These are phyloP conservation scores for Penicillium digitatum DNA, from an alignment of 2,329 filamentous ascomycete genomes.

Conservation along the genomic window DNA sequence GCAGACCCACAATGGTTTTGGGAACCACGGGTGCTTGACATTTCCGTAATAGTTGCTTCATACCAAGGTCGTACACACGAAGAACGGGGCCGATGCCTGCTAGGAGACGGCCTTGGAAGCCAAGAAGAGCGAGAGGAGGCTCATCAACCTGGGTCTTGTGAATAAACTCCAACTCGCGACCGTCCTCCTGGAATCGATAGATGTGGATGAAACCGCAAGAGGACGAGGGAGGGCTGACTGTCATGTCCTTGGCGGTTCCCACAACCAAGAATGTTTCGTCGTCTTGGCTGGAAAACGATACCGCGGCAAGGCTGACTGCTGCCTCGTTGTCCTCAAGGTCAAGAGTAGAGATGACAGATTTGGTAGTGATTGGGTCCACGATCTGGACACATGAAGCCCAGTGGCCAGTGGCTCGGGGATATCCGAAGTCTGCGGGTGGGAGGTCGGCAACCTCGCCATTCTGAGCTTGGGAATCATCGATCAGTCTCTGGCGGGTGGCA, in stretches of 20 bases:
- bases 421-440: slow-evolving; percentile 79
- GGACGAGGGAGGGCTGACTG: slow-evolving; percentile 70
- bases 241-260: slow-evolving; percentile 87
- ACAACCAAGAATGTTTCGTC: slow-evolving; percentile 89
- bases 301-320: slow-evolving; percentile 77
- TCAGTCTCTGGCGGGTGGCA: slow-evolving; percentile 68
- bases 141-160: slow-evolving; percentile 93
- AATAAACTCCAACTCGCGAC: slow-evolving; percentile 85
- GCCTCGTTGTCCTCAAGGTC: slow-evolving; percentile 88
- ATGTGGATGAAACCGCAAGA: slow-evolving; percentile 83
- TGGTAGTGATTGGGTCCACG: slow-evolving; percentile 74
- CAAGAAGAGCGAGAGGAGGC: slow-evolving; percentile 82
- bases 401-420: slow-evolving; percentile 74
- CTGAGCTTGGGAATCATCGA: slow-evolving; percentile 65
- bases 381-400: slow-evolving; percentile 97
- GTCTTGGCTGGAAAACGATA: slow-evolving; percentile 82
- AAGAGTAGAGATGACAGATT: slow-evolving; percentile 69
- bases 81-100: slow-evolving; percentile 81
- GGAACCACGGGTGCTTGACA: slow-evolving; percentile 74
- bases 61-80: slow-evolving; percentile 86
- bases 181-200: slow-evolving; percentile 82
- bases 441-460: slow-evolving; percentile 70
- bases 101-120: slow-evolving; percentile 85
- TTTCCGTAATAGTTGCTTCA: slow-evolving; percentile 89
- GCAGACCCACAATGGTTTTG: slow-evolving; percentile 80